Base-by-base conservation (phyloP, 2,329 filamentous ascomycete species). In the Cytospora mali region DNA sequence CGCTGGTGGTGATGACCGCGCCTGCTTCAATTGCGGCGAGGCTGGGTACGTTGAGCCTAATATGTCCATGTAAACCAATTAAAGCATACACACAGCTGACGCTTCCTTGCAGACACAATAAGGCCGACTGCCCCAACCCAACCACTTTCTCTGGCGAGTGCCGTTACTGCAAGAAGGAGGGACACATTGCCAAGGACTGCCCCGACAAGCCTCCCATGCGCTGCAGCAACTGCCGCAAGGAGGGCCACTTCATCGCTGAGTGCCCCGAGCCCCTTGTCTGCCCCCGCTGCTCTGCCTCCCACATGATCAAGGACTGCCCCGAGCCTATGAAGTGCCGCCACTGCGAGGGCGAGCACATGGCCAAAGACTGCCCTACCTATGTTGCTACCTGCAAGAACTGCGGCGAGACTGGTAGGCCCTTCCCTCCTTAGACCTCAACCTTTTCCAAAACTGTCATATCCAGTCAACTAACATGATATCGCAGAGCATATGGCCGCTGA, bases 371-470 rank as follows among this genome's bases (percentile, higher is more conserved):
- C 68, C 81, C 66, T 54, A 62, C 23, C 75, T 74, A 65, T 82
- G 82, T 72, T 74, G 78, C 33, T 83, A 83, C 65, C 10, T 91
- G 88, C 74, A 79, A 79, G 55, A 87, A 88, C 69, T 91, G 89
- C 69, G 76, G 81, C 31, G 74, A 86, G 67, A 81, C 85, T 69
- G 87, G 87, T 86, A 71, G 67, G 75, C 68, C 13, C n/a, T 18
- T 33, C 25, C 10, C 46, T 14, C 28, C 39, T 25, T 14, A 9
- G n/a, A 31, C n/a, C 39, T 10, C 5, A 9, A 18, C 6, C 39
- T n/a, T 31, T 6, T 33, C 10, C 16, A 53, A 23, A 10, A 10
- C 33, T 21, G 16, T 18, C 11, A 51, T 31, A 29, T 53, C 9
- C 29, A 29, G 39, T 60, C 67, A 25, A 61, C 67, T 62, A 25